Evolutionary conservation across 257 asterid species (phyloP), one percentile per base, ranked within the genome.

Genomic region (Perilla frutescens): DNA sequence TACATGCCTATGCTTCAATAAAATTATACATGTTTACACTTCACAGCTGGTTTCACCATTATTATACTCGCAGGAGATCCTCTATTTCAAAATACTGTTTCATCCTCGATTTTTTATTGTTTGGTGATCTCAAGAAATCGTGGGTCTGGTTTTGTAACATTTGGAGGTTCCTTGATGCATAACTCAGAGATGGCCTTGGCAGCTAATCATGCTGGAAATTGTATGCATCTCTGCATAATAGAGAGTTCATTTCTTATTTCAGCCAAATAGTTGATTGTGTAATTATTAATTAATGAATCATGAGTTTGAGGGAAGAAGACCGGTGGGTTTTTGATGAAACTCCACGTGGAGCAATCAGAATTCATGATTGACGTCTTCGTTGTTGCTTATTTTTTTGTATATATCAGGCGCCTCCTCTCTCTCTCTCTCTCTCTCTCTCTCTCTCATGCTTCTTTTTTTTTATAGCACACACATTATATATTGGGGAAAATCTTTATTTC

Each of bases 281-380:
- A 47, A 45, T 77, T 15, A 50, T 57, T 20, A 20, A 20, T 20
- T 20, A 20, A 1, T 20, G 26, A 20, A 20, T 20, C 26, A 20
- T 20, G 26, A 37, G 41, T 12, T 66, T 8, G 59, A 12, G 47
- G 58, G 76, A 62, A 48, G 66, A 62, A 68, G 79, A 62, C 73
- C 41, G 20, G 60, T 64, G 70, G n/a, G 44, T 9, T 37, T 5
- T 53, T 6, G 4, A 36, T 14, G 55, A 67, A 54, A 34, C 84
- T 66, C 81, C 84, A 76, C 71, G 53, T 66, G 84, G 84, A 80
- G 84, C 72, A 29, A 60, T 71, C 3, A 15, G 58, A 71, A 15
- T 41, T 12, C 1, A 47, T 8, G 12, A 44, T 66, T 59, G 76
- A 76, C 55, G 44, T 68, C 20, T 59, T 66, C 67, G 11, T 73